phyloP scores from a whole-genome alignment of 2,329 filamentous ascomycete genomes.

The Cladosporium sp. region DNA sequence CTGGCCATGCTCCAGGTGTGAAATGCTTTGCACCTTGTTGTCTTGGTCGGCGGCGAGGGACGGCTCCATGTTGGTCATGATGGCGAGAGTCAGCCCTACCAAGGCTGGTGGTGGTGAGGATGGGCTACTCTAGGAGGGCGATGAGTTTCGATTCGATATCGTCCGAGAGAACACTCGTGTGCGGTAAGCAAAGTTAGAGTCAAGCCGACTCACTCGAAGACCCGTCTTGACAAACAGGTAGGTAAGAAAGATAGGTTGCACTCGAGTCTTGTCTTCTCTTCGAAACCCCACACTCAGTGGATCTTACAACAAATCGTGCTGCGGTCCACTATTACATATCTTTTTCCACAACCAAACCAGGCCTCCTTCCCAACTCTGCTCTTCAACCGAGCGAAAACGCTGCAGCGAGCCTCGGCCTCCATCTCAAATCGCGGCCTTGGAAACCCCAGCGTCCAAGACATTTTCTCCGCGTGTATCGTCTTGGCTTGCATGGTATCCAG shows the following conservation, averaged over 20 bases:
- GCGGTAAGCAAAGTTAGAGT: not conserved
- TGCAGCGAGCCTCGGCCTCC: not conserved
- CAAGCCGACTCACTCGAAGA: no score
- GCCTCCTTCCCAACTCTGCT: not conserved
- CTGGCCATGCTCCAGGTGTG: constrained; percentile 1
- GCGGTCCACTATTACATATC: not conserved
- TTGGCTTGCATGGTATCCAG: constrained; percentile 1
- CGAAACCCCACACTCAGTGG: not conserved
- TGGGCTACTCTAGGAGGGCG: not conserved
- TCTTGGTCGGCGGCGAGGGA: not conserved
- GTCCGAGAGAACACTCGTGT: not conserved
- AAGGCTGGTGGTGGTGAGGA: not conserved
- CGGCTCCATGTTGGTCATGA: not conserved
- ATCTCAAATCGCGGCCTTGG: not conserved
- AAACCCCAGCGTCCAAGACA: constrained; percentile 1
- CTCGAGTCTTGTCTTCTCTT: no score
- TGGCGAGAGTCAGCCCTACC: not conserved
- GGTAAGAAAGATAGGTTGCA: no score
- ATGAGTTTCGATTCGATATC: not conserved
- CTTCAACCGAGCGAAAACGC: not conserved
- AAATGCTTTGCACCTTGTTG: constrained; percentile 1
- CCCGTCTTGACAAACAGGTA: no score
- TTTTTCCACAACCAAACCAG: not conserved
- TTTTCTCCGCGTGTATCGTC: not conserved
- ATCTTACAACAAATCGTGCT: not conserved